Evolutionary conservation across 495 filamentous ascomycete genomes (phyloP).

Genomic region (Barbatosphaeria neglecta): DNA sequence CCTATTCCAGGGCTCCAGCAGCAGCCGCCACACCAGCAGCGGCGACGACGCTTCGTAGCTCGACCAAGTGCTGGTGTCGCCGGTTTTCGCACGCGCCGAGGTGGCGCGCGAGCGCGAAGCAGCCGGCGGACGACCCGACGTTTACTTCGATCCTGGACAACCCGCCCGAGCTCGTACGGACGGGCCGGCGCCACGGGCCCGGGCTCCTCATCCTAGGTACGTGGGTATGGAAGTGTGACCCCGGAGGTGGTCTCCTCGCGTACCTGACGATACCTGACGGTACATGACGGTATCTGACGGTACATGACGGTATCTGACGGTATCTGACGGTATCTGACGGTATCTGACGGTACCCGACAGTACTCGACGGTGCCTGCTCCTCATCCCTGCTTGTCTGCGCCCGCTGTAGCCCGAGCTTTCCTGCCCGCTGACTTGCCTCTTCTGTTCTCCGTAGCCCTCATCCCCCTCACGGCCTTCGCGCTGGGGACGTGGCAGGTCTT

Average conservation of each 20-base stretch:
- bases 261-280: no score
- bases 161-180: constrained; percentile 63
- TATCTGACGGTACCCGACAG: no score
- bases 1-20: no score
- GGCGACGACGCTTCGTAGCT: neutral
- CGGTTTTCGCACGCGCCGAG: constrained; percentile 17
- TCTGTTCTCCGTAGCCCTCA: constrained; percentile 49
- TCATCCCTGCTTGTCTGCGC: neutral
- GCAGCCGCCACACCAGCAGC: neutral
- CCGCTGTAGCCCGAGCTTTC: neutral
- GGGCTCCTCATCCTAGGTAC: constrained; percentile 72
- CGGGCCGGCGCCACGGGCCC: constrained; percentile 61
- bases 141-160: constrained; percentile 81
- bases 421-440: neutral
- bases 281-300: no score
- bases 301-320: no score
- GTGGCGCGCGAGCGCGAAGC: constrained; percentile 8
- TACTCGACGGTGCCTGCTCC: no score
- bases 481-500: constrained; percentile 96
- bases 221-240: no score
- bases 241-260: no score
- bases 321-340: no score
- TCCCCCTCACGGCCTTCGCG: constrained; percentile 80
- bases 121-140: constrained; percentile 52
- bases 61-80: constrained; percentile 7